A percentile compares a stretch with the other conserved stretches of the same genome.
Conservation (phyloP, 192 early-diverging fungal species). For the Linnemannia zychae region DNA sequence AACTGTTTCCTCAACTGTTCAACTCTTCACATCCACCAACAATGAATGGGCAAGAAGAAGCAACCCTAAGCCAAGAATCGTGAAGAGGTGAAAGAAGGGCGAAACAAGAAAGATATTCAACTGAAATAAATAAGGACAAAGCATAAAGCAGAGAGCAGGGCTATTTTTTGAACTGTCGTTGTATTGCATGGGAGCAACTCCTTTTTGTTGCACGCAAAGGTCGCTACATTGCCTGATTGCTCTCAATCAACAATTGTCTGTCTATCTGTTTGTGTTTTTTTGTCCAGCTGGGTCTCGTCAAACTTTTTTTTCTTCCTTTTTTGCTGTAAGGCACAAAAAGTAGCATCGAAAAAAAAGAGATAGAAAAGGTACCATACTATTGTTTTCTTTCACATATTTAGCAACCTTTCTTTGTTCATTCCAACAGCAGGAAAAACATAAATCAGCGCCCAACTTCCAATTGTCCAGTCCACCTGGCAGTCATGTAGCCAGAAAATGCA, state of each 20-base stretch:
- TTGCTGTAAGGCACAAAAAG: background rate
- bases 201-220: background rate
- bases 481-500: background rate
- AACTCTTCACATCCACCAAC: background rate
- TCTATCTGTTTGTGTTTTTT: background rate
- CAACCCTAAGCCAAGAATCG: background rate
- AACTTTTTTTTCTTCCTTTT: conserved; percentile 13
- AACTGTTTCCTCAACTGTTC: background rate
- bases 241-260: background rate
- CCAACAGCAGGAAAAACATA: background rate
- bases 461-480: background rate
- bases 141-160: background rate
- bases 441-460: background rate
- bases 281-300: background rate
- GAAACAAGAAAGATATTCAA: background rate
- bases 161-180: too few species aligned
- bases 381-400: background rate
- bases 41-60: background rate
- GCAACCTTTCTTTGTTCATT: background rate
- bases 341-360: background rate
- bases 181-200: background rate
- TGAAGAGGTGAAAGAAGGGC: background rate
- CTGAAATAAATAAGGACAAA: background rate
- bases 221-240: background rate
- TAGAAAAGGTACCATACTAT: background rate